Evolutionary conservation across 2,329 filamentous ascomycete genomes (phyloP), one percentile per base, ranked within the genome.

Genomic region (Alternaria tenuissima): DNA sequence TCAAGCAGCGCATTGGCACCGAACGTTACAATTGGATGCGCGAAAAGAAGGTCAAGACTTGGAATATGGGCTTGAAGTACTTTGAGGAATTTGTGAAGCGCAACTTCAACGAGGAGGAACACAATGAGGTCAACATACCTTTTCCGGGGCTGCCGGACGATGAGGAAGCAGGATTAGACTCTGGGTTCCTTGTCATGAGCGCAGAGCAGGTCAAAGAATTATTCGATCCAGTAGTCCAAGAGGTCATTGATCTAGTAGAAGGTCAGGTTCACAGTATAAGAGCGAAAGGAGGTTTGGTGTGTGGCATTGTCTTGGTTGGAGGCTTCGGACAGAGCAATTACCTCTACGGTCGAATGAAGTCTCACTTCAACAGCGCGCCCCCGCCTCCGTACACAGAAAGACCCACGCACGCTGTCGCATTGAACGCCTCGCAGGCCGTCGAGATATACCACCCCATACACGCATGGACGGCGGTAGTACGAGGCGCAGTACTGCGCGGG

Each of bases 71-170:
- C 2, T 81, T 94, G 52, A 86, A 88, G 56, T 93, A 93, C 72
- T 94, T 93, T 76, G 91, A 94, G 70, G 91, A 94, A 73, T 93
- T 92, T 73, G 91, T 94, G 14, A 94, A 94, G 79, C 86, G 91
- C 14, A 93, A 93, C 71, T 94, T 94, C 74, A 90, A 91, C 73
- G 89, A 91, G 69, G 90, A 92, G 47, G 91, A 93, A 71, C 87
- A 91, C 64, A 85, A 88, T 51, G 91, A 94, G 74, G 87, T 93
- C 59, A 93, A 93, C 59, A 86, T 94, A 4, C 91, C 91, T 0
- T 91, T 94, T 66, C 91, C 91, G 1, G 91, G 91, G 1, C 79
- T 93, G 3, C 85, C 91, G 0, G 91, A 94, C 68, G 90, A 94
- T 59, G 89, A 92, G 77, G 89, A 89, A 51, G 89, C 86, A 16